These are phyloP conservation scores for Scheffersomyces ergatensis DNA, from an alignment of 805 yeast genomes.

Conservation along the genomic window DNA sequence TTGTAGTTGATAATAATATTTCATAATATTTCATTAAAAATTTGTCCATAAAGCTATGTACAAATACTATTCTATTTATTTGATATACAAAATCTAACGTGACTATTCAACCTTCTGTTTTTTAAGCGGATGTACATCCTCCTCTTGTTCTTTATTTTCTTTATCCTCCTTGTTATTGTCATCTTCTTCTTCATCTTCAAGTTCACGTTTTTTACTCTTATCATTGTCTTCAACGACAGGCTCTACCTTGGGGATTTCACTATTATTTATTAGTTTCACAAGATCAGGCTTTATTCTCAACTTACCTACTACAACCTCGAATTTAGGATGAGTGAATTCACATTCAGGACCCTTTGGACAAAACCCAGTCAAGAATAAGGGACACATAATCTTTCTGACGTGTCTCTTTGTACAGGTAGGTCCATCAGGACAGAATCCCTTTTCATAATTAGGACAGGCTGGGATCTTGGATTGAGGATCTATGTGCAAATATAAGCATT, in stretches of 20 bases:
- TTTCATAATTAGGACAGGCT: conserved; percentile 75
- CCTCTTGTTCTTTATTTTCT: no score
- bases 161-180: background rate
- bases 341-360: conserved; percentile 88
- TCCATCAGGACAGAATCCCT: conserved; percentile 92
- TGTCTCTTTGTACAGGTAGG: conserved; percentile 84
- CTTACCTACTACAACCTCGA: conserved; percentile 44
- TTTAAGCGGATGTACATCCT: background rate
- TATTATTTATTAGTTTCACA: conserved; percentile 2
- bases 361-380: conserved; percentile 80
- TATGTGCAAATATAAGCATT: conserved; percentile 87
- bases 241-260: background rate
- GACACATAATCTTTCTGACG: conserved; percentile 72
- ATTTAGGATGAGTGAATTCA: conserved; percentile 80
- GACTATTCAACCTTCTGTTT: background rate
- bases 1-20: no score
- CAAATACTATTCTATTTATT: no score
- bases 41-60: no score
- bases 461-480: conserved; percentile 90
- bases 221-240: background rate
- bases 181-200: background rate
- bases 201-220: background rate
- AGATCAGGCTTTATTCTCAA: conserved; percentile 43
- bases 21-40: no score
- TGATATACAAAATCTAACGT: no score